These are phyloP conservation scores for Candida loeiensis DNA, from an alignment of 805 yeast genomes.

Conservation along the genomic window DNA sequence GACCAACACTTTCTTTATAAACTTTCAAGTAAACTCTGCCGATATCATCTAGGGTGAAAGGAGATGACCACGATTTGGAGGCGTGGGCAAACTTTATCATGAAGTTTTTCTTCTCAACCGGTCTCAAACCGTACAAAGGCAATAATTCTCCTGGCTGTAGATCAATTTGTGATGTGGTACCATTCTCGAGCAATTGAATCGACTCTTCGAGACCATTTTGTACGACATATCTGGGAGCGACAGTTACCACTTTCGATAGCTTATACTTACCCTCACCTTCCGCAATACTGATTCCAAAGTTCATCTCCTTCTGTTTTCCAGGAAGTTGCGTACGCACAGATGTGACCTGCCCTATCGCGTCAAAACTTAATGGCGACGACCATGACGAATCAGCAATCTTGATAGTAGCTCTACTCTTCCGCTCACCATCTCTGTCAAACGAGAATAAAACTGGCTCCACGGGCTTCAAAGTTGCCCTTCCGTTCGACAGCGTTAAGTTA, in stretches of 20 bases:
- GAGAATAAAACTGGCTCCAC: conserved; percentile 77
- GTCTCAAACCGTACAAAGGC: conserved; percentile 65
- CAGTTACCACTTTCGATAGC: conserved; percentile 69
- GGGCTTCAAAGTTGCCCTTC: conserved; percentile 31
- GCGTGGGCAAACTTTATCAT: conserved; percentile 55
- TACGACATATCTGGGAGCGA: conserved; percentile 80
- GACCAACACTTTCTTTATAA: conserved; percentile 59
- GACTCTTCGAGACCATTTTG: conserved; percentile 57
- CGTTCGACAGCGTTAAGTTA: conserved; percentile 49
- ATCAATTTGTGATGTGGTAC: conserved; percentile 50
- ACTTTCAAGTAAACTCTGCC: conserved; percentile 79
- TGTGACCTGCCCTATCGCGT: conserved; percentile 80
- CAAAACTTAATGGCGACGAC: conserved; percentile 76
- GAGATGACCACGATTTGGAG: conserved; percentile 76
- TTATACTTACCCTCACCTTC: conserved; percentile 88
- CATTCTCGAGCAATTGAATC: conserved; percentile 63
- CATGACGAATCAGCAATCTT: conserved; percentile 65
- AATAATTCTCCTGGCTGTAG: conserved; percentile 45
- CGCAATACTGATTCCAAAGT: conserved; percentile 67
- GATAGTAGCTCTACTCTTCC: conserved; percentile 62
- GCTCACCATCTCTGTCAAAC: conserved; percentile 55
- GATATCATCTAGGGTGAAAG: conserved; percentile 77
- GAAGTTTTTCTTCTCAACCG: conserved; percentile 56
- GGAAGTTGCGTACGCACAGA: conserved; percentile 48
- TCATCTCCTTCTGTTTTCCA: conserved; percentile 56